Conservation (phyloP, 139 green algal species). For the Closterium sp. region DNA sequence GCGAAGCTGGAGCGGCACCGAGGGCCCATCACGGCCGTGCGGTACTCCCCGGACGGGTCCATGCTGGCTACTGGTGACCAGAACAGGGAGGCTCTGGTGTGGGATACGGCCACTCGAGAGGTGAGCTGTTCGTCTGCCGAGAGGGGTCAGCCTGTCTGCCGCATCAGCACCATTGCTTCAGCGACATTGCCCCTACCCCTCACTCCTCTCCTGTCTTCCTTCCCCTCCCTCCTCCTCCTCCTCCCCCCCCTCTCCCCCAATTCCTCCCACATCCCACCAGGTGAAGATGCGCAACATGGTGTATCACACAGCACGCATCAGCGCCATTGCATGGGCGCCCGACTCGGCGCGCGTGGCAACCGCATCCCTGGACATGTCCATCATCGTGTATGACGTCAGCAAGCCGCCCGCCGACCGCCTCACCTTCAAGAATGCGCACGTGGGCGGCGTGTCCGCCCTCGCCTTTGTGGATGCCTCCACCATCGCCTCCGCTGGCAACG, state of each 20-base stretch:
- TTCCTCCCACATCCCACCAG: background rate
- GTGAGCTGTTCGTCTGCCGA: slow-evolving; percentile 9
- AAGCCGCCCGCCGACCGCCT: slow-evolving; percentile 23
- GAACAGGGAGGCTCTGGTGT: slow-evolving; percentile 56
- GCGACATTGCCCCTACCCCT: background rate
- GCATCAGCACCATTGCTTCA: background rate
- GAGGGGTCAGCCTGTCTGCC: background rate
- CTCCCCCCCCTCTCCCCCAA: background rate
- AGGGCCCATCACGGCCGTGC: slow-evolving; percentile 30
- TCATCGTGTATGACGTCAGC: slow-evolving; percentile 52
- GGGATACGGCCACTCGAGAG: slow-evolving; percentile 42
- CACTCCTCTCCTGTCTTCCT: too few species aligned
- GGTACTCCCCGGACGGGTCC: slow-evolving; percentile 47
- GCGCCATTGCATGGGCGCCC: slow-evolving; percentile 48
- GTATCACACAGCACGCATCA: slow-evolving; percentile 53
- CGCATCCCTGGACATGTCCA: slow-evolving; percentile 47
- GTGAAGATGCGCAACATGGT: slow-evolving; percentile 52
- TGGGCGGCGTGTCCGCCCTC: slow-evolving; percentile 34
- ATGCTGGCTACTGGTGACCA: slow-evolving; percentile 51
- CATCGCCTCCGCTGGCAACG: slow-evolving; percentile 42
- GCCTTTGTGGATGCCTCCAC: slow-evolving; percentile 18
- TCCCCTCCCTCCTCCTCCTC: background rate
- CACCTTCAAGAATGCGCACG: slow-evolving; percentile 50
- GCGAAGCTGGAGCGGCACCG: slow-evolving; percentile 31
- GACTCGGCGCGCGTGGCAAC: slow-evolving; percentile 35